Base-by-base conservation (phyloP, 1,139 yeast genomes). In the Candida pseudoviswanathii region DNA sequence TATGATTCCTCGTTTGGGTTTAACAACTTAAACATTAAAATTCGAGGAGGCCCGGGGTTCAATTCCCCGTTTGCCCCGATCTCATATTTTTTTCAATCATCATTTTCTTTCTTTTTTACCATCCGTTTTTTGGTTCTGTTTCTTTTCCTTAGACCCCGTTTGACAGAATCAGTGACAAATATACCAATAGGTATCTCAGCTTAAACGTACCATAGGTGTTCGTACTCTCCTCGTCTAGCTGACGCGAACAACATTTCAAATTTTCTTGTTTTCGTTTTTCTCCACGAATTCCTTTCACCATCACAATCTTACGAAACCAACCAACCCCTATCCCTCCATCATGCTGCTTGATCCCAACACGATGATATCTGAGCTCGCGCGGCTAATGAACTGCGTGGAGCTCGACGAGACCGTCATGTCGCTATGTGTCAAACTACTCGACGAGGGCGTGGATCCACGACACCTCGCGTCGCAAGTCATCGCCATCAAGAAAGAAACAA, bases 381-480 rank as follows among this genome's bases (percentile, higher is more conserved):
- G 51, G 31, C 34, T 70, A 16, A 55, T 72, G 47, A 57, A 60
- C 30, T 58, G 71, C 3, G 49, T 47, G 1, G 64, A 61, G 40
- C 54, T 72, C 4, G 72, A 71, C 48, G 71, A 65, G 22, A 41
- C 69, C 0, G 67, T 71, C 0, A 50, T 73, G 22, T 69, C 64
- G 48, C 58, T 73, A 34, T 73, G 77, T 49, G 53, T 70, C n/a
- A 70, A 70, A 47, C 55, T 73, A 32, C 52, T 73, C 34, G 77
- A 73, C 50, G 68, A 70, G 53, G 77, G 77, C 3, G 68, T 70
- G 21, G 73, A 71, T 49, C 76, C 78, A 0, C 57, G 60, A 46
- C 48, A 47, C 21, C 60, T 73, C 50, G 77, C 77, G 0, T 50
- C 52, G 11, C 58, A 59, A 10, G 63, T 71, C 39, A 37, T 54